Conservation (phyloP, 257 asterid genomes). For the Apocynum venetum region DNA sequence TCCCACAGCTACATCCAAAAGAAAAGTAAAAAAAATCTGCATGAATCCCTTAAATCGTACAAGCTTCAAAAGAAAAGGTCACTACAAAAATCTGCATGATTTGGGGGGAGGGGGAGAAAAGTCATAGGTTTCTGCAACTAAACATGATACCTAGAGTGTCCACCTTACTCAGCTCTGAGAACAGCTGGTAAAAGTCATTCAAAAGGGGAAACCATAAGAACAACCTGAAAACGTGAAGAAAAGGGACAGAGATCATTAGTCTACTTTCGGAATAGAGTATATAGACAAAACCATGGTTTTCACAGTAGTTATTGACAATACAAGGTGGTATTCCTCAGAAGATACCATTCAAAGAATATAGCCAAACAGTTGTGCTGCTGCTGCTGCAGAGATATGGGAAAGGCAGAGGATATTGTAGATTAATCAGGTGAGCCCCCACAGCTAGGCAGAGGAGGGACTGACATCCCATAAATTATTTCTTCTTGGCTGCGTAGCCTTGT, state of each 20-base stretch:
- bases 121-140: background rate
- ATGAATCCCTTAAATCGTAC: background rate
- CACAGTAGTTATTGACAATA: constrained; percentile 17
- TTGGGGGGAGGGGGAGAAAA: background rate
- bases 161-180: background rate
- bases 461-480: constrained; percentile 14
- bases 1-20: background rate
- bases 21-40: background rate
- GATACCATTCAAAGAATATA: constrained; percentile 30
- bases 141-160: background rate
- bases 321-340: constrained; percentile 28
- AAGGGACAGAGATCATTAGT: constrained; percentile 19
- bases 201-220: constrained; percentile 1
- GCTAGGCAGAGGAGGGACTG: constrained; percentile 18
- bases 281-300: constrained; percentile 39
- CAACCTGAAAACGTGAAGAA: constrained; percentile 26
- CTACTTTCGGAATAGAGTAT: background rate
- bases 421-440: constrained; percentile 34
- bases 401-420: constrained; percentile 35
- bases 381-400: constrained; percentile 31
- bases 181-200: constrained; percentile 15
- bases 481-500: constrained; percentile 22
- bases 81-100: background rate
- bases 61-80: background rate
- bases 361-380: background rate